Evolutionary conservation across 2,329 filamentous ascomycete genomes (phyloP).

Genomic region (Apiospora hydei): DNA sequence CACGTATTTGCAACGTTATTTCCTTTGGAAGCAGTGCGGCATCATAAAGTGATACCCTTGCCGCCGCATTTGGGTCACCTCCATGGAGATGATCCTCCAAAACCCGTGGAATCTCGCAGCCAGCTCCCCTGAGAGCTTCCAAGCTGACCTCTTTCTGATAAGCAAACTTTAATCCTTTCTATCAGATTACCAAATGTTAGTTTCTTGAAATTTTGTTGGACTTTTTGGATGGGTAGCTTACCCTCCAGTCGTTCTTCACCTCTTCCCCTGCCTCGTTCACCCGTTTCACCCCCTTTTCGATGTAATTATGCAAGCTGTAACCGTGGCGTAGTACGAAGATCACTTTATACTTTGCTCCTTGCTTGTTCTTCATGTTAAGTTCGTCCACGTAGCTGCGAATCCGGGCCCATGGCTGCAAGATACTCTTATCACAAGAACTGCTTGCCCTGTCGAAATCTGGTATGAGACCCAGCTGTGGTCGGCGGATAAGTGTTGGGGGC

Average conservation of each 20-base stretch:
- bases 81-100: neutral
- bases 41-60: conserved; percentile 22
- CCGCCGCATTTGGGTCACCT: neutral
- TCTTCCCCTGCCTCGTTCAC: neutral
- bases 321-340: conserved; percentile 30
- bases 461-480: neutral
- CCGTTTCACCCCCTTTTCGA: conserved; percentile 22
- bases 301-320: conserved; percentile 28
- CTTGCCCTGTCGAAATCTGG: neutral
- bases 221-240: conserved; percentile 15
- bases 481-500: neutral
- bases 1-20: neutral
- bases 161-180: neutral
- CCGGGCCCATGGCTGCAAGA: conserved; percentile 20
- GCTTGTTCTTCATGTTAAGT: conserved; percentile 23
- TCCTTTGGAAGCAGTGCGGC: conserved; percentile 29
- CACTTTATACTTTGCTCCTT: conserved; percentile 28
- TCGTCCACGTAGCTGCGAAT: conserved; percentile 23
- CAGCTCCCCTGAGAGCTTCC: neutral
- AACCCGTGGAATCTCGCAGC: neutral
- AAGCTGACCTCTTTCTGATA: neutral
- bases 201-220: neutral
- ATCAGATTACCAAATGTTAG: neutral
- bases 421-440: neutral
- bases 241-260: conserved; percentile 23